These are phyloP conservation scores for Lithohypha guttulata DNA, from an alignment of 2,329 filamentous ascomycete species.

Conservation along the genomic window DNA sequence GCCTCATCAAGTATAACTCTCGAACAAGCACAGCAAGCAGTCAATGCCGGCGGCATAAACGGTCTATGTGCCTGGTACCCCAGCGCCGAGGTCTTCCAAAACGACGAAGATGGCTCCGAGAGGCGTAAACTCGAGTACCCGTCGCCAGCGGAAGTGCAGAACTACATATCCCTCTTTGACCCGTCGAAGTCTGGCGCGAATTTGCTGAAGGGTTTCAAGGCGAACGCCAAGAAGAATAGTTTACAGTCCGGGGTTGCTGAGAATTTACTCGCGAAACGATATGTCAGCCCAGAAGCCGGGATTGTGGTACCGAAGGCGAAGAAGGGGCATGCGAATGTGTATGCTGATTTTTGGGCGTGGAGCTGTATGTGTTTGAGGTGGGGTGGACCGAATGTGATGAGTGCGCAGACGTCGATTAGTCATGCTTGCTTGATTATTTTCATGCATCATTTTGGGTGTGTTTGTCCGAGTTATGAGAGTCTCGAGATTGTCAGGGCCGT, in stretches of 20 bases:
- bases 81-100: constrained; percentile 6
- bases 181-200: constrained; percentile 49
- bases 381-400: constrained; percentile 46
- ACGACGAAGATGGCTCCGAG: constrained; percentile 10
- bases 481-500: constrained; percentile 50
- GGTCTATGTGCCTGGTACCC: constrained; percentile 43
- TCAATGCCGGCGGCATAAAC: constrained; percentile 36
- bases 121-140: constrained; percentile 34
- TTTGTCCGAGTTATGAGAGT: constrained; percentile 56
- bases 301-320: constrained; percentile 30
- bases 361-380: constrained; percentile 54
- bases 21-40: constrained; percentile 38
- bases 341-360: constrained; percentile 57
- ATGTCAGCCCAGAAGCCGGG: constrained; percentile 27
- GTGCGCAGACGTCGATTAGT: constrained; percentile 43
- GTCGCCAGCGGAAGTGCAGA: constrained; percentile 47
- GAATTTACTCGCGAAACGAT: constrained; percentile 47
- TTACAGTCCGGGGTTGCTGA: constrained; percentile 46
- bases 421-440: constrained; percentile 63
- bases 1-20: constrained; percentile 43
- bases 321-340: constrained; percentile 49
- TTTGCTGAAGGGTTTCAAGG: constrained; percentile 50
- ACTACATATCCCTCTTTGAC: constrained; percentile 58
- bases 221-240: constrained; percentile 57
- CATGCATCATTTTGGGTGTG: constrained; percentile 71